Conservation (phyloP, 179 eudicot species). For the Silene noctiflora region DNA sequence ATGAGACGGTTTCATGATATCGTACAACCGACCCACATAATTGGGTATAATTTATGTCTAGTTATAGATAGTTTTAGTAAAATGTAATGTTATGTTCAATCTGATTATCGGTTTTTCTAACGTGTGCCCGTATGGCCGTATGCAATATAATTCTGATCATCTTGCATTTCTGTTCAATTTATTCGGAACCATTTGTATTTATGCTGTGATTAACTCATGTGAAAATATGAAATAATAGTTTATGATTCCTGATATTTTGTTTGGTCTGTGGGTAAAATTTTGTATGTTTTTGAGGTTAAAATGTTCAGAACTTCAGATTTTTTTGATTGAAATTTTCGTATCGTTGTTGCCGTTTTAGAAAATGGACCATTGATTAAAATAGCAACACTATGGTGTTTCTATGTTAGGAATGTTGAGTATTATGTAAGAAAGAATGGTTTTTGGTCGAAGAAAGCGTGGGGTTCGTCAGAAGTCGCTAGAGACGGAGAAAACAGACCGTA, state of each 20-base stretch:
- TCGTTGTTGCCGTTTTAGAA: too few species aligned
- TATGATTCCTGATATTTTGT: not conserved
- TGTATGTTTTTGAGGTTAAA: not conserved
- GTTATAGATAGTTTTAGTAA: not conserved
- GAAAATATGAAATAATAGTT: too few species aligned
- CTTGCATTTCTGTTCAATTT: not conserved
- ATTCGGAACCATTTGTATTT: not conserved
- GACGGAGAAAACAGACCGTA: conserved; percentile 14
- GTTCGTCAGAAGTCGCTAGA: not conserved
- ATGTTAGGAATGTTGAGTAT: not conserved
- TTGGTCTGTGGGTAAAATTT: not conserved
- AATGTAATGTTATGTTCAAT: not conserved
- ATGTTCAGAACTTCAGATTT: too few species aligned
- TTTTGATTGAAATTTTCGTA: not conserved
- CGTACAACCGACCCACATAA: too few species aligned
- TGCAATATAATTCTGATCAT: not conserved
- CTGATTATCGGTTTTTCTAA: too few species aligned
- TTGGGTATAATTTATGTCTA: not conserved
- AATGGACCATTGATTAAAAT: too few species aligned
- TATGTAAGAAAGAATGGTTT: conserved; percentile 13
- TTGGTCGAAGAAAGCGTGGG: not conserved
- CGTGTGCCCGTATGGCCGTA: too few species aligned
- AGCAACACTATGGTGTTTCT: not conserved
- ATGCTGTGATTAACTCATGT: too few species aligned
- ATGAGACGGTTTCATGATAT: too few species aligned